Base-by-base conservation (phyloP, 805 yeast species). In the Barnettozyma populi region DNA sequence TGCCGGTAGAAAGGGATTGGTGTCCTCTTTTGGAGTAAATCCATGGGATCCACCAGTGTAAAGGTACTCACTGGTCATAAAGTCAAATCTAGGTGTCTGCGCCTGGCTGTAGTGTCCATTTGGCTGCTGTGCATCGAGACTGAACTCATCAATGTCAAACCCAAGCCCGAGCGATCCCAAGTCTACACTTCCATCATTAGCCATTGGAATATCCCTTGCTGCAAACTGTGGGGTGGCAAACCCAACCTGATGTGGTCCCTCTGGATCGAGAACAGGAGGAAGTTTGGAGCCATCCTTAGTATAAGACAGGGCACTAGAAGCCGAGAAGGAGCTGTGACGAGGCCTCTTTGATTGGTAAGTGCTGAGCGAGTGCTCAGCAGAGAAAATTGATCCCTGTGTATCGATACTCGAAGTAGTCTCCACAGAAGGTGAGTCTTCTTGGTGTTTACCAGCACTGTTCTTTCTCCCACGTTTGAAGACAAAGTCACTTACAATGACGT, bases 181-280 rank as follows among this genome's bases (percentile, higher is more conserved):
- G 50, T 74, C 77, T 41, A 71, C 57, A 8, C 73, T 71, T 27
- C 67, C 59, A 52, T 62, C 52, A 10, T 63, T 44, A 4, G 67
- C 67, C 56, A 60, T 42, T 55, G 59, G 35, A 45, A 66, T 63
- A 32, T 76, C 78, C 18, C 69, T 67, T 1, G 84, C 82, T 11
- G 72, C 58, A 40, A 80, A 58, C 62, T 88, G 95, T 3, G 96
- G 96, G 1, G 95, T 85, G 1, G 95, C 79, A 60, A 86, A 87
- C 2, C 83, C 86, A 23, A 85, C 90, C 57, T 85, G 89, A 39
- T 74, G 75, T 2, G 90, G 90, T 0, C 76, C 77, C 35, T 74
- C 77, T 4, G 64, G 63, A 14, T 55, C 51, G 5, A 29, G 25
- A 7, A 13, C 36, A 20, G 44, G 36, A 6, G 32, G 20, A 11